Evolutionary conservation across 2,329 filamentous ascomycete genomes (phyloP), one percentile per base, ranked within the genome.

Genomic region (Monosporascus sp.): DNA sequence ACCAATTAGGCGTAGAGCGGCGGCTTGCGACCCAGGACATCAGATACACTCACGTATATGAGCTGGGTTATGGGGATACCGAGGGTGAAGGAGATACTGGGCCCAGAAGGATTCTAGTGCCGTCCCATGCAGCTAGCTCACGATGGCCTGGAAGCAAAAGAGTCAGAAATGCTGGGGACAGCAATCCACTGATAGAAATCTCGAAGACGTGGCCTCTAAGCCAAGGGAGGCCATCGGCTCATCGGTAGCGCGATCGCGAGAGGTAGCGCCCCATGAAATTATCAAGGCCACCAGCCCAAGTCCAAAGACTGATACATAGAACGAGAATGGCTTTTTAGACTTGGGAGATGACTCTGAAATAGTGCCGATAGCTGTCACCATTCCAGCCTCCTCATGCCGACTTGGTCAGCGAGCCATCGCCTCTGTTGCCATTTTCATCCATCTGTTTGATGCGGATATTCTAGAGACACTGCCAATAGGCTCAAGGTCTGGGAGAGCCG

Each of bases 31-130:
- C 65, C 67, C 8, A 69, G 37, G 8, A 60, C 56, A 35, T 68
- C 58, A 2, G 65, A 66, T 7, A 63, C 37, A 43, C 47, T 62
- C 15, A 52, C 41, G 45, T 58, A 64, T 14, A 64, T 46, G 1
- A 59, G 63, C 41, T 63, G 61, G 6, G 52, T 52, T 17, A 62
- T 52, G 14, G 52, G 51, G 25, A 57, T 55, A 18, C 46, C 52
- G 11, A 66, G 57, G 14, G 53, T 50, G 51, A 55, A 66, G 7
- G 61, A 44, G 63, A 74, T 55, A 54, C 62, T 55, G 55, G 55
- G 74, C 53, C 70, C 69, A 52, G 64, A 71, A 55, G 49, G 62
- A 50, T 22, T 60, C 35, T 3, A 65, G 45, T 0, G 52, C 59
- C 4, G 58, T 60, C 8, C 54, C 58, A 6, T 54, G 22, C 1